A percentile compares a stretch with the other conserved stretches of the same genome.
These are phyloP conservation scores for Taiwanofungus camphoratus DNA, from an alignment of 1,284 basidiomycete species.

Conservation along the genomic window DNA sequence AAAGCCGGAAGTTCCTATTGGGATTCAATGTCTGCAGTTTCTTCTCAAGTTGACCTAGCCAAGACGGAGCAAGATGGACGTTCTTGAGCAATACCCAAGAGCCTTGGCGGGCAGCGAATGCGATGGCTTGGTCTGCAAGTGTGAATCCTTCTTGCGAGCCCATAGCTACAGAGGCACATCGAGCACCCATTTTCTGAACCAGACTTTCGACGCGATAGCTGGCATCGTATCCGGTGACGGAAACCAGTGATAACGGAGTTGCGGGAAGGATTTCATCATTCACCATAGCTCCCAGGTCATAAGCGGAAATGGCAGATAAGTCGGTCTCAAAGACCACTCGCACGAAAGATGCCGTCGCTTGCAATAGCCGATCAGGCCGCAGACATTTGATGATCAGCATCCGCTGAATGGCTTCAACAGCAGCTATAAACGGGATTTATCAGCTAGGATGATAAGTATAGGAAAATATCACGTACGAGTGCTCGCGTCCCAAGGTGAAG, in stretches of 20 bases:
- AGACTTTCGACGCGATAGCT: constrained; percentile 92
- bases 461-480: constrained; percentile 61
- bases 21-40: constrained; percentile 90
- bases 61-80: constrained; percentile 89
- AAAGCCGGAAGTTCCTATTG: constrained; percentile 86
- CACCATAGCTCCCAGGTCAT: constrained; percentile 76
- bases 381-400: constrained; percentile 85
- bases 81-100: constrained; percentile 96
- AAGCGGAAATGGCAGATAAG: constrained; percentile 63
- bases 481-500: constrained; percentile 70
- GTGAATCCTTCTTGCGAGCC: constrained; percentile 97
- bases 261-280: constrained; percentile 71
- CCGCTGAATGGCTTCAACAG: constrained; percentile 67
- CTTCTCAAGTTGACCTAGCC: constrained; percentile 94
- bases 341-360: constrained; percentile 76
- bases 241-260: constrained; percentile 86
- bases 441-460: no score
- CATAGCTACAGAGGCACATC: constrained; percentile 90
- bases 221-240: constrained; percentile 94
- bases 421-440: constrained; percentile 40
- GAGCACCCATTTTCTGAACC: constrained; percentile 68
- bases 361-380: constrained; percentile 83
- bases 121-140: constrained; percentile 91
- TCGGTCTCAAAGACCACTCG: constrained; percentile 74
- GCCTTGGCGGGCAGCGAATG: constrained; percentile 83